Percentiles rank a stretch among this genome's conserved stretches.
Evolutionary conservation across 352 stramenopile species (phyloP).

Genomic region (Phytophthora europaea): DNA sequence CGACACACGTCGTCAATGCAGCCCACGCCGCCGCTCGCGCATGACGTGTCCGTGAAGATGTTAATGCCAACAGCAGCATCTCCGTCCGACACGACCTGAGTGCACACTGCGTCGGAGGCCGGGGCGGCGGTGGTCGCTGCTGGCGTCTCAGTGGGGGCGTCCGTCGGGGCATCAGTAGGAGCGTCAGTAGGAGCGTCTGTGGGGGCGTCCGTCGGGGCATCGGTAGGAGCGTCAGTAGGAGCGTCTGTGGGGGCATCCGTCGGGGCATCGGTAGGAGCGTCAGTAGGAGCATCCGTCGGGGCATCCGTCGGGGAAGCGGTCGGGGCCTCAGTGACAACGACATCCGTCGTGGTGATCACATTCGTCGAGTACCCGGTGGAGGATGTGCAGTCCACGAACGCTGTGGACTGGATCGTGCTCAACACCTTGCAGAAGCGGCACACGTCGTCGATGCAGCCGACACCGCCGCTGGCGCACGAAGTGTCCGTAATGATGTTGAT

Average conservation of each 20-base stretch:
- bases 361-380: conserved; percentile 13
- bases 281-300: background rate
- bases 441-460: conserved; percentile 36
- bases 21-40: conserved; percentile 35
- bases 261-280: background rate
- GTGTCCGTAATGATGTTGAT: conserved; percentile 42
- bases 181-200: background rate
- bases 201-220: background rate
- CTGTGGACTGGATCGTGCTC: conserved; percentile 6
- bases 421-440: conserved; percentile 53
- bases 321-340: background rate
- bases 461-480: conserved; percentile 30
- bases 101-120: no score
- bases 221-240: conserved; percentile 2
- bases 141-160: conserved; percentile 7
- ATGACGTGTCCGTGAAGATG: no score
- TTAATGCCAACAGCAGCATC: no score
- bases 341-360: background rate
- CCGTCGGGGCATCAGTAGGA: background rate
- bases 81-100: no score
- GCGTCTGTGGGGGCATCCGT: background rate
- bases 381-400: conserved; percentile 28
- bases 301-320: background rate
- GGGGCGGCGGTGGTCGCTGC: background rate
- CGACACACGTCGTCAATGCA: conserved; percentile 49